Percentiles rank a stretch among this genome's conserved stretches.
phyloP scores from a whole-genome alignment of 495 filamentous ascomycete species.

The Daldinia vernicosa region DNA sequence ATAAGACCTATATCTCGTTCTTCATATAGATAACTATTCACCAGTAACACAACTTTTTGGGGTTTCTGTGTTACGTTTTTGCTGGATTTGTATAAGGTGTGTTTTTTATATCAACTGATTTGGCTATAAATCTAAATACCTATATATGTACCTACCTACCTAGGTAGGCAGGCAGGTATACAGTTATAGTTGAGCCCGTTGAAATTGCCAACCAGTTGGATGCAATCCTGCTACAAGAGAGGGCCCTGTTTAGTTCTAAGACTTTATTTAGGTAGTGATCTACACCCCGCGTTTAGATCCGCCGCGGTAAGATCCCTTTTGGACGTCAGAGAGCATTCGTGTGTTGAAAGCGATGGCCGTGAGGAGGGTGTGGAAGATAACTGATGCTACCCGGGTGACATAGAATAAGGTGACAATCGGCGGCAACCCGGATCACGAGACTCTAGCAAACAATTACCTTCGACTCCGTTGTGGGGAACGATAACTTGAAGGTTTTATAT shows the following conservation, averaged over 20 bases:
- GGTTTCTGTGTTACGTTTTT: neutral
- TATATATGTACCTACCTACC: no score
- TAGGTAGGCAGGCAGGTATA: no score
- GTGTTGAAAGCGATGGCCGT: slow-evolving; percentile 14
- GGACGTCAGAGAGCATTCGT: slow-evolving; percentile 17
- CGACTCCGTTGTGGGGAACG: neutral
- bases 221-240: neutral
- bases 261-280: slow-evolving; percentile 7
- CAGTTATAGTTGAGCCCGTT: neutral
- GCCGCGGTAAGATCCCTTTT: slow-evolving; percentile 31
- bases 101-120: neutral
- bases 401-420: neutral
- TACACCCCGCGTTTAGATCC: slow-evolving; percentile 21
- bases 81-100: neutral
- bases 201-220: neutral
- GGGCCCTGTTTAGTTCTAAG: neutral
- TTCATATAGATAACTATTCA: neutral
- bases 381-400: neutral
- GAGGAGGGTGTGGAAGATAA: neutral
- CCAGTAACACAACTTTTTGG: neutral
- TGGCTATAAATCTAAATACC: no score
- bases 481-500: neutral
- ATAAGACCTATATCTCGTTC: neutral
- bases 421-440: slow-evolving; percentile 5
- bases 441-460: slow-evolving; percentile 9